Conservation (phyloP, 495 filamentous ascomycete species). For the Jackrogersella multiformis region DNA sequence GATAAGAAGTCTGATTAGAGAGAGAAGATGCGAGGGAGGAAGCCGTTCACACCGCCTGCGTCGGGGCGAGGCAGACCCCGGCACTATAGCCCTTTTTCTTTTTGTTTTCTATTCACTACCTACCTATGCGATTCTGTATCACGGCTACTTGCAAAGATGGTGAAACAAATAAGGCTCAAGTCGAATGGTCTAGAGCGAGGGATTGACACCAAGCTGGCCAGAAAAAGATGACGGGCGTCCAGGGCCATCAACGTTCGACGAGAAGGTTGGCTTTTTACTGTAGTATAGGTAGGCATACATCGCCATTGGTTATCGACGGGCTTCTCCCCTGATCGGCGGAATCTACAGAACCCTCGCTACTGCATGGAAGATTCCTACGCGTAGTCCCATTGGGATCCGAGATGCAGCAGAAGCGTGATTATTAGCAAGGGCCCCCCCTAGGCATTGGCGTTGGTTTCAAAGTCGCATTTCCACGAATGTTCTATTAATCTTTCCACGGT, state of each 20-base stretch:
- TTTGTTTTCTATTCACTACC: background rate
- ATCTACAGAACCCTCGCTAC: slow-evolving; percentile 32
- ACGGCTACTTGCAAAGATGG: slow-evolving; percentile 15
- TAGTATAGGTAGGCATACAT: background rate
- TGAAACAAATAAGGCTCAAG: slow-evolving; percentile 17
- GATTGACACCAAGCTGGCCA: background rate
- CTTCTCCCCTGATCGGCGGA: slow-evolving; percentile 25
- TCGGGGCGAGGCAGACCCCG: slow-evolving; percentile 15
- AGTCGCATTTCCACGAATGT: slow-evolving; percentile 23
- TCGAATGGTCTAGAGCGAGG: slow-evolving; percentile 3
- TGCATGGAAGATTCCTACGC: slow-evolving; percentile 38
- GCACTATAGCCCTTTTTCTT: background rate
- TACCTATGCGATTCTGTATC: no score
- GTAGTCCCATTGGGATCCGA: slow-evolving; percentile 32
- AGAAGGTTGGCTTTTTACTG: background rate
- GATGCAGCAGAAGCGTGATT: slow-evolving; percentile 26
- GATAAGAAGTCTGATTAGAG: slow-evolving; percentile 34
- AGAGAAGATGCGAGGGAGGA: slow-evolving; percentile 34
- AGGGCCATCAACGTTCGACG: background rate
- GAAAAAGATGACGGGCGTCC: slow-evolving; percentile 7
- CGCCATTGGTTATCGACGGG: background rate
- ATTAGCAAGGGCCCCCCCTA: background rate
- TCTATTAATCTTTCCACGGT: background rate
- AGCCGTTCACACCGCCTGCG: slow-evolving; percentile 36
- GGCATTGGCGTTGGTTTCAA: background rate